Evolutionary conservation across 495 filamentous ascomycete species (phyloP).

Genomic region (Massariosphaeria phaeospora): DNA sequence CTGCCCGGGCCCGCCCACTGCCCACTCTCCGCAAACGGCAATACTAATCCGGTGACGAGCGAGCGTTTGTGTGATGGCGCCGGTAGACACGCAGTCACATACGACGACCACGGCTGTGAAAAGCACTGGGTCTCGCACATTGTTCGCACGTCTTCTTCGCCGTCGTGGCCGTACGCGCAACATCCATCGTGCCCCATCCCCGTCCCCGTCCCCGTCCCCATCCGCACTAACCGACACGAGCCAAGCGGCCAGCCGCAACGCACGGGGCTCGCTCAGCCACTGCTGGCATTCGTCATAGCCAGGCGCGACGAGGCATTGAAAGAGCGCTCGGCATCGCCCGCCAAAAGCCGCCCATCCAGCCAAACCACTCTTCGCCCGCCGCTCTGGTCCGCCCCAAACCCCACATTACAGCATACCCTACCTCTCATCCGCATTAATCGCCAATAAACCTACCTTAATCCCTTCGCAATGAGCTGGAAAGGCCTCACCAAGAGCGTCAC

Average conservation of each 20-base stretch:
- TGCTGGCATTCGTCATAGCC: slow-evolving; percentile 32
- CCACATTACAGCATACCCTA: neutral
- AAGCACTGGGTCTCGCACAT: no score
- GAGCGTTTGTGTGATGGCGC: no score
- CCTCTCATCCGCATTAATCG: neutral
- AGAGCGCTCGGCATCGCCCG: slow-evolving; percentile 15
- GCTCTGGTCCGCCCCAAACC: neutral
- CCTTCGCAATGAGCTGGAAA: slow-evolving; percentile 95
- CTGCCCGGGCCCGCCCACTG: neutral
- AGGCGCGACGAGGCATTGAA: slow-evolving; percentile 9
- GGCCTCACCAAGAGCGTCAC: slow-evolving; percentile 86
- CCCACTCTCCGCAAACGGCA: slow-evolving; percentile 23
- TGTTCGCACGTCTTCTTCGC: no score
- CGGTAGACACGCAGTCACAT: no score
- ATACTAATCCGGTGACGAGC: no score
- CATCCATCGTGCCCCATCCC: neutral
- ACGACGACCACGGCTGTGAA: no score
- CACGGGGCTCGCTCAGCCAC: slow-evolving; percentile 25
- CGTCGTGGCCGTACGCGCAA: no score
- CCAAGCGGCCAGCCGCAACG: slow-evolving; percentile 13
- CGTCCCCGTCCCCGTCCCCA: neutral
- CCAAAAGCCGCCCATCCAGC: slow-evolving; percentile 1
- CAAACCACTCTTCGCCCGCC: slow-evolving; percentile 1
- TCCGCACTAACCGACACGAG: neutral
- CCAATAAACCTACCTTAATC: slow-evolving; percentile 1